phyloP scores from a whole-genome alignment of 2,329 filamentous ascomycete genomes.

The Elsinoe arachidis region DNA sequence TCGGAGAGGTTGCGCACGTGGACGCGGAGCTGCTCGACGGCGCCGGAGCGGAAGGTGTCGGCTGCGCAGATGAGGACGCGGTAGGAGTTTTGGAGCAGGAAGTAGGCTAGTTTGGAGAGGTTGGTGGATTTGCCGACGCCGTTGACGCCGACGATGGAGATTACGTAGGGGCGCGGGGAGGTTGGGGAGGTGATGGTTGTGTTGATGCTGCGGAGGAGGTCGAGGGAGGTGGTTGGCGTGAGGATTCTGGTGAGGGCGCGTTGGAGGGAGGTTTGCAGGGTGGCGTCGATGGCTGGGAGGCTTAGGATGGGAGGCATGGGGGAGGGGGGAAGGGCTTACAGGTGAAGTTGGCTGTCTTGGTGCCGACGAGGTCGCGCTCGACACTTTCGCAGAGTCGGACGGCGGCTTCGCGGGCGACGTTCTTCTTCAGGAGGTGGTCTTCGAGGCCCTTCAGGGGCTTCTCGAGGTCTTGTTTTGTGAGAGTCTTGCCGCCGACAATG shows the following conservation, averaged over 20 bases:
- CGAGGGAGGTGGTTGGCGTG: slow-evolving; percentile 87
- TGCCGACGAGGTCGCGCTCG: slow-evolving; percentile 77
- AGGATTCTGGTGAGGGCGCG: slow-evolving; percentile 89
- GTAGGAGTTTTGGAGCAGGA: slow-evolving; percentile 94
- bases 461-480: slow-evolving; percentile 80
- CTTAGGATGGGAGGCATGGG: neutral
- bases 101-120: slow-evolving; percentile 95
- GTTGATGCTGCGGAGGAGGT: slow-evolving; percentile 88
- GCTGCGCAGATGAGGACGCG: slow-evolving; percentile 88
- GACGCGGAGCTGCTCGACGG: slow-evolving; percentile 92
- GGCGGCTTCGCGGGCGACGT: slow-evolving; percentile 89
- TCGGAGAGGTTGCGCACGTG: slow-evolving; percentile 92
- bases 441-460: slow-evolving; percentile 95
- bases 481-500: slow-evolving; percentile 84
- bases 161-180: slow-evolving; percentile 79
- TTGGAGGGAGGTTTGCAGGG: slow-evolving; percentile 80
- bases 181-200: slow-evolving; percentile 55
- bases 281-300: slow-evolving; percentile 52
- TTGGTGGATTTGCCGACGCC: slow-evolving; percentile 98
- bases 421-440: slow-evolving; percentile 88
- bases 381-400: slow-evolving; percentile 85
- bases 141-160: slow-evolving; percentile 97
- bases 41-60: slow-evolving; percentile 94
- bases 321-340: slow-evolving; percentile 35
- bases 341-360: slow-evolving; percentile 88